These are phyloP conservation scores for Mycena epipterygia DNA, from an alignment of 768 basidiomycete species.

Conservation along the genomic window DNA sequence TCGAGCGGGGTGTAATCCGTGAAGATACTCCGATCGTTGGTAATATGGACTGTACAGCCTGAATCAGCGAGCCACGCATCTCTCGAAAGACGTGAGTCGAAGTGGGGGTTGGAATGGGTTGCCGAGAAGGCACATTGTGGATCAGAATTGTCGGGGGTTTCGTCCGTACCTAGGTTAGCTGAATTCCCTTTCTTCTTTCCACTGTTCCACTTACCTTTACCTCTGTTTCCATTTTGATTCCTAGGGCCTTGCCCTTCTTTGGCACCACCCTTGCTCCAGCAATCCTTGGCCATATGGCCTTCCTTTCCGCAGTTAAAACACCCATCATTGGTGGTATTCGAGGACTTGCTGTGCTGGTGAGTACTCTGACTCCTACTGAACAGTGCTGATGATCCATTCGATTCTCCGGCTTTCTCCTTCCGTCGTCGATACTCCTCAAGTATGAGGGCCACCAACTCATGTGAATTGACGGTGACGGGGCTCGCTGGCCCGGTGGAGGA, in stretches of 20 bases:
- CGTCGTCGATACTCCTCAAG: conserved; percentile 24
- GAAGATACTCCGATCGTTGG: conserved; percentile 1
- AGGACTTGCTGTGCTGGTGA: conserved; percentile 7
- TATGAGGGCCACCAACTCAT: conserved; percentile 21
- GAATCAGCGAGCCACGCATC: conserved; percentile 2
- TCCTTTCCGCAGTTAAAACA: not conserved
- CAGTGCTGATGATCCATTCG: conserved; percentile 13
- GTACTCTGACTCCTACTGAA: conserved; percentile 9
- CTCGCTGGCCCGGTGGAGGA: not conserved
- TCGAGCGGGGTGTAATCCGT: conserved; percentile 3
- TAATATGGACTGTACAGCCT: conserved; percentile 1
- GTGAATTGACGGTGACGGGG: conserved; percentile 10
- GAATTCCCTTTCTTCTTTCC: conserved; percentile 9
- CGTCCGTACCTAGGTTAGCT: not conserved
- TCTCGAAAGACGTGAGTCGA: conserved; percentile 1
- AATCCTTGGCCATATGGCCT: conserved; percentile 17
- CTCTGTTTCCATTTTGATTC: not conserved
- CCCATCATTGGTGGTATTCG: not conserved
- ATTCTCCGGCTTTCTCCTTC: conserved; percentile 26
- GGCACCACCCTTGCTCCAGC: conserved; percentile 17
- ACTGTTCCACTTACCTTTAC: conserved; percentile 5
- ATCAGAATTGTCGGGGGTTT: not conserved
- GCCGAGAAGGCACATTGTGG: conserved; percentile 2
- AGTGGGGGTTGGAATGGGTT: not conserved
- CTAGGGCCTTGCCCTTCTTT: conserved; percentile 15